Base-by-base conservation (phyloP, 192 early-diverging fungal species). In the Backusella circina region DNA sequence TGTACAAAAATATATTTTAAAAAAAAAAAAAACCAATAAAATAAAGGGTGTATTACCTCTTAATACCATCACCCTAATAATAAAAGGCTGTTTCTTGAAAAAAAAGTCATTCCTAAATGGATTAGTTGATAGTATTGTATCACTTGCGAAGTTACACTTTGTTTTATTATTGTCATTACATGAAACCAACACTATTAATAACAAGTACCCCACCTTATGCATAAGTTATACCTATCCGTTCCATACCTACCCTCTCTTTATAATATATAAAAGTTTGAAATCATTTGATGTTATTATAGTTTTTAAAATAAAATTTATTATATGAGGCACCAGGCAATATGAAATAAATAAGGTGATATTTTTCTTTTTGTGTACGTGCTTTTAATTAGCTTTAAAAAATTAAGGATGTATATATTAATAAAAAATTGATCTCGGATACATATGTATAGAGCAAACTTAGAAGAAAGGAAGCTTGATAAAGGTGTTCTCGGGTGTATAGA, bases 391-490 rank as follows among this genome's bases (percentile, higher is more conserved):
- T 28, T 28, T 21, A 26, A 28, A 61, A 21, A 13, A 61, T 61
- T 61, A 28, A 28, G 28, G 0, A 26, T 57, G 51, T 57, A 57
- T n/a, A n/a, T 57, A 57, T 61, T 12, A 26, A 26, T 61, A 47
- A 47, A 18, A 18, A 47, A 47, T 47, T 6, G 44, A 47, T 15
- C n/a, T n/a, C 16, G 44, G 44, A 61, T 61, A 61, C 26, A 10
- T 61, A 26, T 61, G 28, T 21, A 12, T 7, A 61, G 12, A 26
- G 9, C 10, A 41, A n/a, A n/a, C n/a, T 76, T 76, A 76, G 26
- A 76, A 70, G 33, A 76, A 16, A 10, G 78, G 78, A 13, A 79
- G 68, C 18, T 38, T 64, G 13, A 79, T 57, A 38, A 64, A 70
- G 4, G 72, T 75, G 26, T n/a, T 66, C 8, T 70, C 57, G 10